Evolutionary conservation across 2,329 filamentous ascomycete species (phyloP), one percentile per base, ranked within the genome.

Genomic region (Diaporthe caulivora): DNA sequence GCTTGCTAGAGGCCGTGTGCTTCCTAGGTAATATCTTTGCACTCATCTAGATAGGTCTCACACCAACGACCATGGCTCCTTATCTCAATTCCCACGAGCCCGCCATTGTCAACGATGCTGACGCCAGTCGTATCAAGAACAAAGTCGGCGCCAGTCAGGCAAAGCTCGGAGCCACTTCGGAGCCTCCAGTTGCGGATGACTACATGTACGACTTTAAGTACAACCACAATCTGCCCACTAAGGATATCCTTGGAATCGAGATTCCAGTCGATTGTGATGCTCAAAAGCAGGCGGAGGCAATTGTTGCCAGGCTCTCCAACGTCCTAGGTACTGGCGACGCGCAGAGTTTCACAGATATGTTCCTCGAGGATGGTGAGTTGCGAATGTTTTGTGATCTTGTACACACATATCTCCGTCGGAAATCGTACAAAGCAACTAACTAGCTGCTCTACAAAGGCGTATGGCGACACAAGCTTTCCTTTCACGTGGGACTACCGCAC

Each of bases 151-250:
- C 51, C 9, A 51, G 47, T 18, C n/a, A 49, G 17, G 17, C 51
- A 31, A 67, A 49, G 70, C 62, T 15, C 55, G 53, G 70, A 26
- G 26, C 68, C 11, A 21, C 31, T 0, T 55, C 29, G 55, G 44
- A 53, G 60, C 75, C 75, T 37, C 81, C 81, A 0, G 80, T 84
- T 17, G 81, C 82, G 5, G 82, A 84, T 72, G 76, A 83, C 75
- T 84, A 79, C 76, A 84, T 84, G 82, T 84, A 84, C 75, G 82
- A 82, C 68, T 84, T 84, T 79, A 82, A 82, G 75, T 83, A 82
- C 78, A 84, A 83, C 64, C 80, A 82, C 68, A 47, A 69, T n/a
- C 55, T 60, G 24, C 55, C 55, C 13, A 60, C 55, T 1, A 24
- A 34, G n/a, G 55, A 60, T 42, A 37, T 60, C n/a, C 55, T 42